phyloP scores from a whole-genome alignment of 805 yeast species.

The Kazachstania taianensis region DNA sequence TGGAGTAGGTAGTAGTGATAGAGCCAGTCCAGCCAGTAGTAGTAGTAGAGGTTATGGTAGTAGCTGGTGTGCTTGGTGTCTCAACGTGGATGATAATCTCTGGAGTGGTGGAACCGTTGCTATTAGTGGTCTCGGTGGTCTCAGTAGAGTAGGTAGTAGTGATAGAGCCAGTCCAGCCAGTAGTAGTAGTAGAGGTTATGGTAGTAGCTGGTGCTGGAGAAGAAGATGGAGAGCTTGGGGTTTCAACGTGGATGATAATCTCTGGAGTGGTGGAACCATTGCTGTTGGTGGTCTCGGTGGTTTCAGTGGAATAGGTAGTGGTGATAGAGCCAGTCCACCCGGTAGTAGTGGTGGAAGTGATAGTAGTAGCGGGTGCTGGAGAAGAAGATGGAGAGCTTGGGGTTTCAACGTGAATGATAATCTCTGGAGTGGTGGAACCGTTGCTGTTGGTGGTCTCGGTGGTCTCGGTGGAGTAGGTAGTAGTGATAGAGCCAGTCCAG shows the following conservation, averaged over 20 bases:
- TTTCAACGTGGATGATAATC: constrained; percentile 1
- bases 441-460: constrained; percentile 2
- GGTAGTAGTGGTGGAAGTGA: constrained; percentile 5
- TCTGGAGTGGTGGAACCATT: constrained; percentile 3
- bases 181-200: too few species aligned
- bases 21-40: constrained; percentile 2
- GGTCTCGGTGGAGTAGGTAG: constrained; percentile 9
- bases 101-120: constrained; percentile 1
- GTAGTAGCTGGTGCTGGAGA: constrained; percentile 9
- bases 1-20: constrained; percentile 2
- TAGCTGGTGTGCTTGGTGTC: constrained; percentile 3
- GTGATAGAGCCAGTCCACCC: constrained; percentile 9
- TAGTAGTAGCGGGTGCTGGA: background rate
- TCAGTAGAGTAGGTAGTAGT: constrained; percentile 3
- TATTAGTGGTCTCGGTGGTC: background rate
- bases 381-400: constrained; percentile 3
- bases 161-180: constrained; percentile 1
- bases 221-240: constrained; percentile 5
- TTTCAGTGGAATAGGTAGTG: constrained; percentile 10
- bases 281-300: constrained; percentile 2
- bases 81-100: constrained; percentile 2
- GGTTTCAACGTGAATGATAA: constrained; percentile 11
- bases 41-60: constrained; percentile 3
- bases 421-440: constrained; percentile 8
- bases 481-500: constrained; percentile 9